Evolutionary conservation across 371 early-diverging fungal genomes (phyloP).

Genomic region (Coemansia sp.): DNA sequence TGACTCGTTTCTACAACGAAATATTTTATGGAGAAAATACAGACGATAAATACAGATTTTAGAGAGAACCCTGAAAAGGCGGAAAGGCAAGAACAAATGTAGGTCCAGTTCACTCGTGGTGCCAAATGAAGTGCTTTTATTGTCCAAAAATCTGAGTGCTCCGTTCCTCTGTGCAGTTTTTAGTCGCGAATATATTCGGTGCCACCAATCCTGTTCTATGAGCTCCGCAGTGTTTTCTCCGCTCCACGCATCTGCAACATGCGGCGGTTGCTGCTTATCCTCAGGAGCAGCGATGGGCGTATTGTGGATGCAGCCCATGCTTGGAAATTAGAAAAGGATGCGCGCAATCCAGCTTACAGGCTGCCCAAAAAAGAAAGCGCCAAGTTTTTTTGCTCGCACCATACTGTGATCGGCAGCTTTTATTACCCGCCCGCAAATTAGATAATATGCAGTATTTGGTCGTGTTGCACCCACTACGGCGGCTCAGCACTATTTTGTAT

Average conservation of each 20-base stretch:
- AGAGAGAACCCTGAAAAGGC: neutral
- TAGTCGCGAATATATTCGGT: neutral
- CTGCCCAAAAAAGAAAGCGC: neutral
- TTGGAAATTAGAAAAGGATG: conserved; percentile 1
- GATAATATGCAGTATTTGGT: neutral
- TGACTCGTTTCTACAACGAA: too few relatives aligned
- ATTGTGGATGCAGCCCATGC: neutral
- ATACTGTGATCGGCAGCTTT: neutral
- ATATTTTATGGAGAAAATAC: neutral
- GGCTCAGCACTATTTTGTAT: neutral
- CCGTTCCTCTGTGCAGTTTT: neutral
- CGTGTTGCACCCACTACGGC: neutral
- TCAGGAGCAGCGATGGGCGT: neutral
- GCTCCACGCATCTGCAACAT: neutral
- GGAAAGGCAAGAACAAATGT: neutral
- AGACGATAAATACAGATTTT: neutral
- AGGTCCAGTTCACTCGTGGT: neutral
- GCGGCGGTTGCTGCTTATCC: neutral
- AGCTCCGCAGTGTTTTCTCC: neutral
- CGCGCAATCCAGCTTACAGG: neutral
- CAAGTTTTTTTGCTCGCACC: neutral
- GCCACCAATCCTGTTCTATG: neutral
- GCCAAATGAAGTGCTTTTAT: neutral
- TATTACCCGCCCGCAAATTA: neutral
- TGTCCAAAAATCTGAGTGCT: neutral